Evolutionary conservation across 2,329 filamentous ascomycete species (phyloP), one percentile per base, ranked within the genome.

Genomic region (Botrytis paeoniae): DNA sequence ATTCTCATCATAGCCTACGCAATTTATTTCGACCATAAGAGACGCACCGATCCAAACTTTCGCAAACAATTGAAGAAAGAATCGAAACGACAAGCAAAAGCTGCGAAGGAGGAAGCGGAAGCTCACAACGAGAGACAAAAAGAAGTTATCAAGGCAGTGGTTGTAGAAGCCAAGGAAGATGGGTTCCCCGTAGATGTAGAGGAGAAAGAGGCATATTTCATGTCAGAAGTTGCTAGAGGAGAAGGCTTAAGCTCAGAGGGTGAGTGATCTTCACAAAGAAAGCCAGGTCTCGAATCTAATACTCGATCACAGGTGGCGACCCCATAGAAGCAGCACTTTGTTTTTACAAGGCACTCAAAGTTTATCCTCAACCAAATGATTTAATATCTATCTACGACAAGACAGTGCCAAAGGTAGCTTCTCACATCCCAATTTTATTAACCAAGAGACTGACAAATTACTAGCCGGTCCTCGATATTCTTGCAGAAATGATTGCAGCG

Each of bases 301-400:
- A 65, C 70, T 63, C 51, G 69, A 73, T 54, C 75, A 75, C 78
- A 93, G 91, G 91, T 78, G 84, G 89, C 77, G 89, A 91, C 81
- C 86, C 88, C 59, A 83, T 97, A 74, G 95, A 98, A 77, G 93
- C 96, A 69, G 95, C 96, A 65, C 86, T 98, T 75, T 94, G 93
- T 83, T 99, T 99, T 85, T 99, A 98, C 89, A 97, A 95, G 88
- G 96, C 95, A 62, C 89, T 99, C 78, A 99, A 99, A 89, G 96
- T 98, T 79, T 99, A 99, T 85, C 96, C 96, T 70, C 92, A 93
- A 80, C 96, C 95, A 20, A 89, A 91, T 79, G 96, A 98, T 81
- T 87, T 99, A 79, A 98, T 99, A 82, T 89, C 89, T 80, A 97
- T 99, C 83, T 99, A 99, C 84, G 96, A 99, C 84, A 97, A 97